These are phyloP conservation scores for Albatrellus sp. DNA, from an alignment of 1,284 basidiomycete genomes.

Conservation along the genomic window DNA sequence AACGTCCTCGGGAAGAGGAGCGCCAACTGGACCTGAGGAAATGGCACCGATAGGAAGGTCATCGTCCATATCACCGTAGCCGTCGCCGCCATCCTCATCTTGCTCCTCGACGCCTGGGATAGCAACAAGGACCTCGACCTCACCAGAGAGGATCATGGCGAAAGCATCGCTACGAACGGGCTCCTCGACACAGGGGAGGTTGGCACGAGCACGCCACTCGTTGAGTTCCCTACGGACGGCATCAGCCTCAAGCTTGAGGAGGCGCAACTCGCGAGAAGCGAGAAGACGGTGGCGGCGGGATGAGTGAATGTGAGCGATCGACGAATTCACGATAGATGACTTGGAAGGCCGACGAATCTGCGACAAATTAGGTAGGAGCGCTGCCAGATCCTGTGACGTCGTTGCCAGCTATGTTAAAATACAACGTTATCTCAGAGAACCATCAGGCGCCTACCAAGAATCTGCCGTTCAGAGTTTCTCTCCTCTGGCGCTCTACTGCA, in stretches of 20 bases:
- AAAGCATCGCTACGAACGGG: conserved; percentile 59
- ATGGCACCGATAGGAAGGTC: conserved; percentile 1
- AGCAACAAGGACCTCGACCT: conserved; percentile 49
- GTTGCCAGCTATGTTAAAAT: conserved; percentile 1
- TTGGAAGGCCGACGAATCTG: conserved; percentile 88
- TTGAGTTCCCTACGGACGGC: conserved; percentile 76
- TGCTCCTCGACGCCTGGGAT: conserved; percentile 42
- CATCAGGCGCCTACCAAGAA: conserved; percentile 48
- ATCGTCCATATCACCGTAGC: conserved; percentile 12
- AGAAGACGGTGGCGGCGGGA: conserved; percentile 70
- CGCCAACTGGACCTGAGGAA: conserved; percentile 5
- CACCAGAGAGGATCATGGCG: conserved; percentile 51
- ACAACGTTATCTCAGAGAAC: conserved; percentile 3
- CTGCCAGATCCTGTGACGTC: conserved; percentile 65
- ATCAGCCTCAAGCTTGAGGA: conserved; percentile 67
- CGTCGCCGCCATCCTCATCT: conserved; percentile 22
- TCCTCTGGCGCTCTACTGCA: conserved; percentile 82
- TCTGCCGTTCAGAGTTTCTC: conserved; percentile 83
- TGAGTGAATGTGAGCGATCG: conserved; percentile 74
- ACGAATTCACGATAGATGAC: conserved; percentile 88
- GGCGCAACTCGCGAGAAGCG: conserved; percentile 66
- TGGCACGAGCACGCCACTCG: conserved; percentile 73
- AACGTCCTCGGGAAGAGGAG: conserved; percentile 13
- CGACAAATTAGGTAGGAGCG: conserved; percentile 79
- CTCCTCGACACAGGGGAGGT: conserved; percentile 56